Conservation (phyloP, 2,329 filamentous ascomycete species). For the Aspergillus ruber region DNA sequence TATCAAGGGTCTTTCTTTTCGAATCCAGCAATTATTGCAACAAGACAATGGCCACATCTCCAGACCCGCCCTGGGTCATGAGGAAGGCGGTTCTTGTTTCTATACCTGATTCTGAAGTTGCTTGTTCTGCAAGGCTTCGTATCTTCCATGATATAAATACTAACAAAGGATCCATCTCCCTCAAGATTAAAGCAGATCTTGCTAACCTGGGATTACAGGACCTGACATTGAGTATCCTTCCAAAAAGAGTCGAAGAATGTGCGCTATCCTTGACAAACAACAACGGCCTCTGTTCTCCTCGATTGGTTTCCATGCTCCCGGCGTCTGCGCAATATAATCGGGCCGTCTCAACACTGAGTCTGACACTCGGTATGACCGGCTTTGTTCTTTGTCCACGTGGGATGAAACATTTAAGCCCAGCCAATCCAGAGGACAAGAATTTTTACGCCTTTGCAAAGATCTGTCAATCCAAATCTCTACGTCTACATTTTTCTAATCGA, state of each 20-base stretch:
- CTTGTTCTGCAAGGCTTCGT: conserved; percentile 12
- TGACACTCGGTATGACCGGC: too few species aligned
- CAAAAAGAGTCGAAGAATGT: conserved; percentile 10
- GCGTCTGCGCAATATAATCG: too few species aligned
- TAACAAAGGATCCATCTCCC: conserved; percentile 13
- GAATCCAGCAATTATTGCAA: conserved; percentile 4
- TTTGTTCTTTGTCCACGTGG: too few species aligned
- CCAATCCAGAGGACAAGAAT: not conserved
- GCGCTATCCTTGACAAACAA: conserved; percentile 9
- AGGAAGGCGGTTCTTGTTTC: conserved; percentile 13
- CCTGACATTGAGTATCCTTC: conserved; percentile 12
- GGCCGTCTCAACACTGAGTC: too few species aligned
- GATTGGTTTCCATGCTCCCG: conserved; percentile 1
- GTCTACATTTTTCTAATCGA: conserved; percentile 12
- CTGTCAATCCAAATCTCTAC: conserved; percentile 11
- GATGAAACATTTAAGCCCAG: too few species aligned
- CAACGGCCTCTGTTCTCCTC: conserved; percentile 8
- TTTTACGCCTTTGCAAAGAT: conserved; percentile 12
- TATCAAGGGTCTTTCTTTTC: conserved; percentile 11
- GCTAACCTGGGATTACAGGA: conserved; percentile 13
- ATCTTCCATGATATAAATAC: conserved; percentile 11
- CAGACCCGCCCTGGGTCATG: conserved; percentile 8
- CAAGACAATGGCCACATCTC: conserved; percentile 3
- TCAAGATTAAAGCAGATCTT: conserved; percentile 11
- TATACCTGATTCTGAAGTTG: conserved; percentile 6